Evolutionary conservation across 768 basidiomycete genomes (phyloP).

Genomic region (Pleurotus pulmonarius): DNA sequence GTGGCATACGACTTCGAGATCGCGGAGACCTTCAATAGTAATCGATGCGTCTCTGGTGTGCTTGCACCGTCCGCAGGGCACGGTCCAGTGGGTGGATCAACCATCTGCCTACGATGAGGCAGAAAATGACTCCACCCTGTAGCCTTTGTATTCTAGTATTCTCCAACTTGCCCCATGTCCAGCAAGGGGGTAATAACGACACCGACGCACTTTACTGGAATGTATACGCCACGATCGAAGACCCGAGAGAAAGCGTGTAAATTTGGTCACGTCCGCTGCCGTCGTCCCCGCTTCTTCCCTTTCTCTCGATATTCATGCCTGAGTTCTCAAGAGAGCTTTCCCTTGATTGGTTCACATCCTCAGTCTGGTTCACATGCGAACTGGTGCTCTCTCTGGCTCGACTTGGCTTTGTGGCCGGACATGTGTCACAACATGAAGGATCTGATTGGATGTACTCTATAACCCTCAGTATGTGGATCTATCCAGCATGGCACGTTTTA

Average conservation of each 20-base stretch:
- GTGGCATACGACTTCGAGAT: too few relatives aligned
- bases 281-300: conserved; percentile 3
- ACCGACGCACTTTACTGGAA: conserved; percentile 4
- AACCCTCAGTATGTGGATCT: conserved; percentile 3
- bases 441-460: conserved; percentile 1
- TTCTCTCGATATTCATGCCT: not conserved
- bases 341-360: conserved; percentile 4
- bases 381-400: not conserved
- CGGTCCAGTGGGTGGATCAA: too few relatives aligned
- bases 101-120: too few relatives aligned
- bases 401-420: conserved; percentile 5
- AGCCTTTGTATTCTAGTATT: too few relatives aligned
- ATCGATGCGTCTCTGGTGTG: too few relatives aligned
- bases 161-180: too few relatives aligned
- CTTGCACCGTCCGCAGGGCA: too few relatives aligned
- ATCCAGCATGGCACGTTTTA: not conserved
- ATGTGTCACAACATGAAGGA: not conserved
- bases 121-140: too few relatives aligned
- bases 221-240: conserved; percentile 2
- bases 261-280: conserved; percentile 3
- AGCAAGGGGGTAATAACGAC: not conserved
- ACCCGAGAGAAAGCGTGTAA: not conserved
- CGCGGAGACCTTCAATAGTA: too few relatives aligned
- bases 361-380: conserved; percentile 2
- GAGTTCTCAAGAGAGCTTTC: conserved; percentile 1